Base-by-base conservation (phyloP, 345 rosid genomes). In the Populus alba region DNA sequence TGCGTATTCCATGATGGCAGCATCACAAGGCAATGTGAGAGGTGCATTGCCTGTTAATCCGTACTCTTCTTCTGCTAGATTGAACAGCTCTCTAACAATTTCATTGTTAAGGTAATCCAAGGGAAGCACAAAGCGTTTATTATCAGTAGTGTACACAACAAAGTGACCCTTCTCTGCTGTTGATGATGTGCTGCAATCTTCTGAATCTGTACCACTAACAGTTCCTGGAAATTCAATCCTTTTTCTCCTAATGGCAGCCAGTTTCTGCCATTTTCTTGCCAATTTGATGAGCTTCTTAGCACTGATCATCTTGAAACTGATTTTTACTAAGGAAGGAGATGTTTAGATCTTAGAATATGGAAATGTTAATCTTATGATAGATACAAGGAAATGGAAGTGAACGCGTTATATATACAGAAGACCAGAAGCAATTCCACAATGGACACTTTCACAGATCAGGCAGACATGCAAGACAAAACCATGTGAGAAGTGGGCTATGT, bases 21-120 rank as follows among this genome's bases (percentile, higher is more conserved):
- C 69, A 68, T 79, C 82, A 31, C 78, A 79, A 10, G 82, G 82
- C 18, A 79, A 25, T 39, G 66, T 59, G 33, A 79, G 66, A 12
- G 82, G 82, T 11, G 74, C 74, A 25, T 47, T 23, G 45, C 62
- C 3, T 5, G 82, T 73, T 45, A 79, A 57, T n/a, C 78, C 78
- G 57, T 67, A 79, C 41, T 55, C 82, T 39, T 79, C 77, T 61
- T 67, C 74, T 8, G 78, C 74, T 68, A 79, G 39, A 18, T 39
- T 59, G 6, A 79, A 68, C 5, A 79, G 69, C 35, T 79, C 81
- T 73, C 72, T 73, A 20, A 79, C 41, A 43, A 79, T 8, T 8
- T 17, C 12, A 22, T 74, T 75, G 25, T 68, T 57, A 57, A 73
- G 81, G 35, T 57, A 79, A 2, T 71, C 9, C 27, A 79, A 33